phyloP scores from a whole-genome alignment of 768 basidiomycete genomes.

The Mycena kentingensis region DNA sequence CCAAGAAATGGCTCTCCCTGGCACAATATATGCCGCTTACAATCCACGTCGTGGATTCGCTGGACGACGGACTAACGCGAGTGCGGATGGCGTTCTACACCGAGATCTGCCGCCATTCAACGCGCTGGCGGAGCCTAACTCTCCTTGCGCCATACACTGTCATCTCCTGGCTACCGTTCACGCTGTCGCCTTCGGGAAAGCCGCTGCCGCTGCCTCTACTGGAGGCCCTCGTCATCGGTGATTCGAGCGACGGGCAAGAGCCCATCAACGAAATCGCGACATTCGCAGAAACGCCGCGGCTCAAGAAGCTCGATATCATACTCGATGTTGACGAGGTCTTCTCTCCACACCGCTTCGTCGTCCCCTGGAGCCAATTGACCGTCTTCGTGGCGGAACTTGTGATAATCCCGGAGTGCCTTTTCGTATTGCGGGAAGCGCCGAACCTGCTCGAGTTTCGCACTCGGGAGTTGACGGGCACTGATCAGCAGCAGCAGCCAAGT shows the following conservation, averaged over 20 bases:
- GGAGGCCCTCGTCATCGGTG: not conserved
- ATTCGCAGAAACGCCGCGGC: not conserved
- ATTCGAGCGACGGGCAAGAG: not conserved
- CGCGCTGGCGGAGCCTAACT: slow-evolving; percentile 2
- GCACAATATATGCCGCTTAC: not conserved
- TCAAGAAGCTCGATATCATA: not conserved
- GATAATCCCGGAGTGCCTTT: not conserved
- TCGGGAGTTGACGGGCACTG: not conserved
- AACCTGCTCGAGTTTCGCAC: not conserved
- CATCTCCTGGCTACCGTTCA: not conserved
- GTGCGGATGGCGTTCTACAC: not conserved
- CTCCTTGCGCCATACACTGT: not conserved
- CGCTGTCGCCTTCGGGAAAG: too few relatives aligned
- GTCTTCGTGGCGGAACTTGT: not conserved
- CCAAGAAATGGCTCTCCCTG: slow-evolving; percentile 5
- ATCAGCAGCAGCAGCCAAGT: not conserved
- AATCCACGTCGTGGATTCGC: not conserved
- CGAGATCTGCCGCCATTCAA: slow-evolving; percentile 2
- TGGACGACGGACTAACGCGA: not conserved
- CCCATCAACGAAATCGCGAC: not conserved
- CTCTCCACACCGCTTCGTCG: not conserved
- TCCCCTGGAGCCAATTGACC: not conserved
- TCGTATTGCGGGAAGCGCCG: not conserved
- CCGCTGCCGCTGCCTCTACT: not conserved
- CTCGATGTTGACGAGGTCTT: not conserved